Percentiles rank a stretch among this genome's conserved stretches.
These are phyloP conservation scores for Ascochyta viciae-villosae DNA, from an alignment of 2,329 filamentous ascomycete genomes.

Conservation along the genomic window DNA sequence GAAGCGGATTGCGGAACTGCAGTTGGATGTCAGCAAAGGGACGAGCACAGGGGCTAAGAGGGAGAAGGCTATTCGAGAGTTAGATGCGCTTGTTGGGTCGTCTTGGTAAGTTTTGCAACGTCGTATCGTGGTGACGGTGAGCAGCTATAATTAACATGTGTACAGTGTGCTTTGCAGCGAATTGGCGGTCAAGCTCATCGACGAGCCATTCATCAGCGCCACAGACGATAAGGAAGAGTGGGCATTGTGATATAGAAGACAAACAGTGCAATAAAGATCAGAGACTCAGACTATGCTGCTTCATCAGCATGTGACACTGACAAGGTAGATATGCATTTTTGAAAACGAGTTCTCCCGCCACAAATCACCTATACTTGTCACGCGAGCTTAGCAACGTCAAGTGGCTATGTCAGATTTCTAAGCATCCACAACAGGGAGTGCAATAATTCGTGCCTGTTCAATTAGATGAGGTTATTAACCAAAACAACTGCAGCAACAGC, in stretches of 20 bases:
- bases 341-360: too few species aligned
- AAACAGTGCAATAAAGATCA: too few species aligned
- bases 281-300: too few species aligned
- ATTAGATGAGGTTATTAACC: too few species aligned
- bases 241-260: slow-evolving; percentile 57
- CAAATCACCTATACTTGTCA: too few species aligned
- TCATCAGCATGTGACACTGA: neutral
- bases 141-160: slow-evolving; percentile 25
- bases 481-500: too few species aligned
- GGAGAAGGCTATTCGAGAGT: slow-evolving; percentile 83
- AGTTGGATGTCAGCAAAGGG: slow-evolving; percentile 81
- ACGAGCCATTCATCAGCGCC: slow-evolving; percentile 84
- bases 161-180: slow-evolving; percentile 89
- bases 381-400: too few species aligned
- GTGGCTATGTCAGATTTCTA: too few species aligned
- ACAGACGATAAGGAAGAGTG: slow-evolving; percentile 81
- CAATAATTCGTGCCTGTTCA: too few species aligned
- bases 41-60: slow-evolving; percentile 73
- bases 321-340: too few species aligned
- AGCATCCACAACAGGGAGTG: too few species aligned
- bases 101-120: slow-evolving; percentile 71
- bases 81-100: slow-evolving; percentile 90
- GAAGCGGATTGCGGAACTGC: slow-evolving; percentile 82
- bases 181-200: slow-evolving; percentile 90
- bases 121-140: neutral